Conservation (phyloP, 176 grass and related monocot species). For the Lolium rigidum region DNA sequence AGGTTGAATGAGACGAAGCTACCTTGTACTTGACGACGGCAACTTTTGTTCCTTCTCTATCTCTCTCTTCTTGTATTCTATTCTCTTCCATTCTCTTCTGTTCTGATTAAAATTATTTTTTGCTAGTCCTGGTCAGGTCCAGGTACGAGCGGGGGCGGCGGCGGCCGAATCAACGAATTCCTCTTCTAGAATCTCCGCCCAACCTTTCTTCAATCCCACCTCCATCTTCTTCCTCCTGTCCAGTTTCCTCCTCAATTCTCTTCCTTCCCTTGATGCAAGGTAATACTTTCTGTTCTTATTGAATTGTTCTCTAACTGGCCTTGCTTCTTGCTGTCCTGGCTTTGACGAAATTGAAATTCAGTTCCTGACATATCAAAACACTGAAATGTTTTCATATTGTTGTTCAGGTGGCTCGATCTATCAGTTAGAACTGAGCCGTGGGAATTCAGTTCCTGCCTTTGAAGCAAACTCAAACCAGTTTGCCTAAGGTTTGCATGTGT, state of each 20-base stretch:
- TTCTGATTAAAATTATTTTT: neutral
- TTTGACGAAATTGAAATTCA: neutral
- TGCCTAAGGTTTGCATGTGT: neutral
- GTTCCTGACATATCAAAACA: neutral
- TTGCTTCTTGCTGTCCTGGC: neutral
- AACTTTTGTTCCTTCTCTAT: neutral
- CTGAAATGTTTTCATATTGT: neutral
- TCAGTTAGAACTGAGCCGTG: too few relatives aligned
- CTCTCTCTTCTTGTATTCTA: neutral
- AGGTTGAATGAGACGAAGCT: neutral
- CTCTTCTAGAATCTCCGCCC: constrained; percentile 2
- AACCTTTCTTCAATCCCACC: neutral
- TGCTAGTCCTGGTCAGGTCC: neutral
- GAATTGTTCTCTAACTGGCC: neutral
- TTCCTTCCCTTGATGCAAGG: neutral
- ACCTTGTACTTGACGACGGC: neutral
- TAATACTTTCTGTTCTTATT: neutral
- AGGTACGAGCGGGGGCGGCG: neutral
- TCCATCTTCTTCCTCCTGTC: neutral
- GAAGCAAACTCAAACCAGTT: neutral
- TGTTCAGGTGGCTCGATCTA: neutral
- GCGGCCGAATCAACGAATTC: neutral
- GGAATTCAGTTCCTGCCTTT: too few relatives aligned
- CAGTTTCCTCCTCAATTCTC: neutral
- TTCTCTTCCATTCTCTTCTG: too few relatives aligned